Evolutionary conservation across 345 rosid species (phyloP), one percentile per base, ranked within the genome.

Genomic region (Camelina hispida): DNA sequence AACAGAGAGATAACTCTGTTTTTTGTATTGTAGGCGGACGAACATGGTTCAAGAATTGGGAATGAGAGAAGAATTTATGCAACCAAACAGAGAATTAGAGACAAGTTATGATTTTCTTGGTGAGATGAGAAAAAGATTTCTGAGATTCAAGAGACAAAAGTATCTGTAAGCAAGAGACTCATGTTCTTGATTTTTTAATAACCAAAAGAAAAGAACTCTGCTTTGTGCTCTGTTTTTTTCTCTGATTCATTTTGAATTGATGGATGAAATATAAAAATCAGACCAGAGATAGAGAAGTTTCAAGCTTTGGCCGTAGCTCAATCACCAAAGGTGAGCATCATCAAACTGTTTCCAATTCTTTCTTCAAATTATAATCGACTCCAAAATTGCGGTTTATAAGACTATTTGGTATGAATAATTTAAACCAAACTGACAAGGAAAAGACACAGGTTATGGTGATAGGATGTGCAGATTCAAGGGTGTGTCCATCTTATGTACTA

Each of bases 381-480:
- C 35, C 1, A 35, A 58, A 28, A 14, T 12, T 6, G 15, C 0
- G 12, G 35, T 30, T 28, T 38, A 18, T 28, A 32, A 8, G 46
- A 8, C 28, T 52, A 28, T 51, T 9, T 42, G 15, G 40, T 20
- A 20, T 20, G 1, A 20, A 20, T 20, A 20, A 20, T 20, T 20
- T 20, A 20, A 32, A 34, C 63, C 53, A 46, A 69, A 44, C 86
- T 88, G 57, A 83, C 79, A 70, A 18, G 62, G 13, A 69, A 38
- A 67, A 68, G 57, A 35, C 10, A 77, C 82, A 91, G 98, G 88
- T 94, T 62, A 88, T 90, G 97, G 96, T 90, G 66, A 87, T 94
- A 71, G 96, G 96, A 55, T 94, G 97, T 87, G 95, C 85, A 80
- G 98, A 94, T 75, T 94, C 98, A 67, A 84, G 98, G 79, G 96